Conservation (phyloP, 2,329 filamentous ascomycete species). For the Penicillium glabrum region DNA sequence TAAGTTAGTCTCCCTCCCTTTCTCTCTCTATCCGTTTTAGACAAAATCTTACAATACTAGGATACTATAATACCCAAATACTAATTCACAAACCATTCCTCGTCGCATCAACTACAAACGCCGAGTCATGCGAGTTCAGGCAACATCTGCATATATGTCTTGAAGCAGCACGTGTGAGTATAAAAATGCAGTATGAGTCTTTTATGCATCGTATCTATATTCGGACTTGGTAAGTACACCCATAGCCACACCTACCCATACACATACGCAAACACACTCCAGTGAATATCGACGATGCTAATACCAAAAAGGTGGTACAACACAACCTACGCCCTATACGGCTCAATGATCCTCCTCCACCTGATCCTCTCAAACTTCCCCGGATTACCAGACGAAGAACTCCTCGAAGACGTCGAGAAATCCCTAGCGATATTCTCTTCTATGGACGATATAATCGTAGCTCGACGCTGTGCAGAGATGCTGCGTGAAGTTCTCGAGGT, state of each 20-base stretch:
- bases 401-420: slow-evolving; percentile 30
- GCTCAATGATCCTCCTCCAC: slow-evolving; percentile 34
- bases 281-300: too few relatives aligned
- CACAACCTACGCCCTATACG: slow-evolving; percentile 35
- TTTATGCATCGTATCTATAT: slow-evolving; percentile 32
- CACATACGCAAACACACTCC: neutral
- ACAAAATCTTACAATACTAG: slow-evolving; percentile 2
- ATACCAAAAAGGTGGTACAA: slow-evolving; percentile 29
- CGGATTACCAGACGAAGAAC: slow-evolving; percentile 17
- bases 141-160: slow-evolving; percentile 27
- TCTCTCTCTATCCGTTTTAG: neutral
- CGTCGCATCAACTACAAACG: slow-evolving; percentile 14
- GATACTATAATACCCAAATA: slow-evolving; percentile 32
- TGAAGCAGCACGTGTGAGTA: slow-evolving; percentile 25
- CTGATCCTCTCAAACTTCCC: slow-evolving; percentile 24
- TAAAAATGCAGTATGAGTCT: slow-evolving; percentile 30
- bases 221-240: slow-evolving; percentile 24
- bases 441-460: slow-evolving; percentile 32
- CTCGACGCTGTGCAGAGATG: slow-evolving; percentile 32
- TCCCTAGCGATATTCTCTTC: slow-evolving; percentile 31
- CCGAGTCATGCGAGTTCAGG: slow-evolving; percentile 4
- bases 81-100: slow-evolving; percentile 32
- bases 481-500: slow-evolving; percentile 30
- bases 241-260: neutral
- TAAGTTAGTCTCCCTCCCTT: slow-evolving; percentile 14